Evolutionary conservation across 2,329 filamentous ascomycete genomes (phyloP).

Genomic region (Fusarium armeniacum): DNA sequence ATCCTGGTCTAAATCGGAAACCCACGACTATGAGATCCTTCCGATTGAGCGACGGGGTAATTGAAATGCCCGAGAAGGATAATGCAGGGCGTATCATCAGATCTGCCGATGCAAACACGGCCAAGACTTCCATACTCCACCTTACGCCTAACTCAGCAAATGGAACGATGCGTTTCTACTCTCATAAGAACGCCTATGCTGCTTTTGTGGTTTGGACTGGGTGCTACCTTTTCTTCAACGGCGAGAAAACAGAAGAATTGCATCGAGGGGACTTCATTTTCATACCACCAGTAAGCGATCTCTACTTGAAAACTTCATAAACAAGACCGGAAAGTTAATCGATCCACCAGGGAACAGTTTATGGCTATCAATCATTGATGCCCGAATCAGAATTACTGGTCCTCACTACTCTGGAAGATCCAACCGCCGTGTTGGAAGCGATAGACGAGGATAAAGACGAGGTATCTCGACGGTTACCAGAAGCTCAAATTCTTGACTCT

Average conservation of each 20-base stretch:
- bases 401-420: neutral
- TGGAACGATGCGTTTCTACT: neutral
- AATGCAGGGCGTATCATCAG: neutral
- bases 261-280: neutral
- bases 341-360: neutral
- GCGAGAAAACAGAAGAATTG: neutral
- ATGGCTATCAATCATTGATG: neutral
- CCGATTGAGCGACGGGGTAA: neutral
- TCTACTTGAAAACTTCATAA: neutral
- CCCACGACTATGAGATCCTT: neutral
- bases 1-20: neutral
- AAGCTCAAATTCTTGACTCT: neutral
- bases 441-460: neutral
- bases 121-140: neutral
- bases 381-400: neutral
- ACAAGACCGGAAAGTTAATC: neutral
- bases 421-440: neutral
- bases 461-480: no score
- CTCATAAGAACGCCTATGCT: neutral
- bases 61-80: neutral
- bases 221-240: neutral
- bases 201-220: neutral
- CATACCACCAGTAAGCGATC: neutral
- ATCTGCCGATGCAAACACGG: neutral
- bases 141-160: neutral